phyloP scores from a whole-genome alignment of 306 rosid species.

The Vachellia collinsii region DNA sequence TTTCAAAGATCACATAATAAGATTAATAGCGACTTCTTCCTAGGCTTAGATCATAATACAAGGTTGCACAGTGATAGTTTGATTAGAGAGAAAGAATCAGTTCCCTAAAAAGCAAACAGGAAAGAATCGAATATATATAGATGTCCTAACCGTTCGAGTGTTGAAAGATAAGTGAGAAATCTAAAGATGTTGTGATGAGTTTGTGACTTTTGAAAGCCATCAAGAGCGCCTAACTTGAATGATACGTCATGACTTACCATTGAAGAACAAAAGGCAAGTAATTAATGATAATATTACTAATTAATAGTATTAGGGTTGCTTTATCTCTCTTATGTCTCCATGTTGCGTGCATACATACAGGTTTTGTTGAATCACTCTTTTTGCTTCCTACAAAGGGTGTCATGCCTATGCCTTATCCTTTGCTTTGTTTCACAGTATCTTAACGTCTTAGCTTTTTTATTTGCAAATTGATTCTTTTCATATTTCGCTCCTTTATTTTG shows the following conservation, averaged over 20 bases:
- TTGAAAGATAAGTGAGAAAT: constrained; percentile 34
- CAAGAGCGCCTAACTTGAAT: constrained; percentile 42
- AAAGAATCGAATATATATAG: constrained; percentile 22
- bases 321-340: neutral
- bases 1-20: constrained; percentile 4
- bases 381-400: constrained; percentile 44
- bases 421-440: constrained; percentile 10
- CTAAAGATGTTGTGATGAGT: neutral
- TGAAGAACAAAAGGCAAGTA: constrained; percentile 30
- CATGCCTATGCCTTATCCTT: neutral
- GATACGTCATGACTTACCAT: constrained; percentile 43
- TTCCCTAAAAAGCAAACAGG: constrained; percentile 16
- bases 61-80: neutral
- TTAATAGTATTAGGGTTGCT: neutral
- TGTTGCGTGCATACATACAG: neutral
- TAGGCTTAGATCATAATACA: neutral
- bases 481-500: constrained; percentile 18
- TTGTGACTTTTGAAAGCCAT: constrained; percentile 50
- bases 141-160: constrained; percentile 10
- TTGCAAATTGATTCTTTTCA: constrained; percentile 14
- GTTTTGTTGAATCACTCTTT: constrained; percentile 28
- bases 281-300: neutral
- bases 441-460: neutral
- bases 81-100: constrained; percentile 27
- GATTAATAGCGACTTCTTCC: constrained; percentile 23